phyloP scores from a whole-genome alignment of 148 eudicot species.

The Vaccinium macrocarpon region DNA sequence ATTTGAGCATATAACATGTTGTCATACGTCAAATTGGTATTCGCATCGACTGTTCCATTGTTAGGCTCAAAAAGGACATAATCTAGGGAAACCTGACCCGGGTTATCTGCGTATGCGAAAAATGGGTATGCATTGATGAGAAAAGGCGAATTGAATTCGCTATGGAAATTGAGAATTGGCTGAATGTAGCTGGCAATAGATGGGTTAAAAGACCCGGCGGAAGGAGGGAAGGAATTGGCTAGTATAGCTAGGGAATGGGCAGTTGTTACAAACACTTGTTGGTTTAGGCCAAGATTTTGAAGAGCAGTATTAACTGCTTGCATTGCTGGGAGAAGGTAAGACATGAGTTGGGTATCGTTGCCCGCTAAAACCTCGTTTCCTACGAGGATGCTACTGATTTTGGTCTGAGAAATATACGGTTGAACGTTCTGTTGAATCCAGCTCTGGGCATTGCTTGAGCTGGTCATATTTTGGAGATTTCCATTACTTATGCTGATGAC shows the following conservation, averaged over 20 bases:
- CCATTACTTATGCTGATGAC: conserved; percentile 66
- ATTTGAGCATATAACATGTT: conserved; percentile 91
- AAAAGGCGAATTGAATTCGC: conserved; percentile 57
- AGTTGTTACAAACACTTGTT: conserved; percentile 59
- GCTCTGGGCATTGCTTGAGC: conserved; percentile 42
- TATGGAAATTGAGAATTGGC: conserved; percentile 64
- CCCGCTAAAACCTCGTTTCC: conserved; percentile 74
- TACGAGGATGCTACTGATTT: conserved; percentile 63
- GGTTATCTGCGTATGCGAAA: conserved; percentile 72
- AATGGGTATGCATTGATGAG: conserved; percentile 79
- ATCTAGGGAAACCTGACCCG: conserved; percentile 45
- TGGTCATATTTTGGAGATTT: conserved; percentile 46
- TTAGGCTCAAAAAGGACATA: conserved; percentile 71
- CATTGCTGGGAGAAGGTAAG: conserved; percentile 75
- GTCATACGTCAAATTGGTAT: conserved; percentile 60
- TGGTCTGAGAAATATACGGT: conserved; percentile 54
- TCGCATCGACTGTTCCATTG: conserved; percentile 51
- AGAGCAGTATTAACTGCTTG: conserved; percentile 53
- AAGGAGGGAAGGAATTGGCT: conserved; percentile 69
- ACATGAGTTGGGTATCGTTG: conserved; percentile 37
- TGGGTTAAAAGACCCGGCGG: conserved; percentile 59
- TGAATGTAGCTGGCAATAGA: conserved; percentile 55
- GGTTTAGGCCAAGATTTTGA: conserved; percentile 41
- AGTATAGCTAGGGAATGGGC: conserved; percentile 75
- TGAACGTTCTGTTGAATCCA: conserved; percentile 72